Conservation (phyloP, 345 rosid genomes). For the Fremontodendron californicum region DNA sequence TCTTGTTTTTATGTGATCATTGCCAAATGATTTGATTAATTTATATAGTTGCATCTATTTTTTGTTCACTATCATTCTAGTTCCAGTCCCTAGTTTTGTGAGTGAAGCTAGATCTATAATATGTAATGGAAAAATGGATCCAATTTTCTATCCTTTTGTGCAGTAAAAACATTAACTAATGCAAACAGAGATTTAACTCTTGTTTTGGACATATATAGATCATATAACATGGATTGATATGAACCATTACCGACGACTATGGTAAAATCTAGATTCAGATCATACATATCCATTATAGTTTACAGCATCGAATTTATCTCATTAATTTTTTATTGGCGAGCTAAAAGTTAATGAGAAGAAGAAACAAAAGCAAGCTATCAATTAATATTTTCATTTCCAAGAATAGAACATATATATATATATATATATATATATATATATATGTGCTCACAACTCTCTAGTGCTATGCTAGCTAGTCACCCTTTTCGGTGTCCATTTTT, state of each 20-base stretch:
- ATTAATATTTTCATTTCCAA: not conserved
- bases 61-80: not conserved
- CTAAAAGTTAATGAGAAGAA: not conserved
- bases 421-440: no score
- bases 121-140: no score
- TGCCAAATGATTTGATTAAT: not conserved
- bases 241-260: not conserved
- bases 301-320: not conserved
- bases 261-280: not conserved
- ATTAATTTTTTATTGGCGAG: not conserved
- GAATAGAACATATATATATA: no score
- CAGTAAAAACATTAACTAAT: no score
- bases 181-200: no score
- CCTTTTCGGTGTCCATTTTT: no score
- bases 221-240: not conserved
- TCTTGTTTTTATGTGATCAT: not conserved
- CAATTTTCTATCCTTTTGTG: no score
- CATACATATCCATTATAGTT: not conserved
- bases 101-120: no score
- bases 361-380: not conserved
- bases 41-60: not conserved
- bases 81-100: not conserved
- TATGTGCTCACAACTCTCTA: no score
- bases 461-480: no score
- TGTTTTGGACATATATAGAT: not conserved